Conservation (phyloP, 306 rosid genomes). For the Chamaecrista fasciculata region DNA sequence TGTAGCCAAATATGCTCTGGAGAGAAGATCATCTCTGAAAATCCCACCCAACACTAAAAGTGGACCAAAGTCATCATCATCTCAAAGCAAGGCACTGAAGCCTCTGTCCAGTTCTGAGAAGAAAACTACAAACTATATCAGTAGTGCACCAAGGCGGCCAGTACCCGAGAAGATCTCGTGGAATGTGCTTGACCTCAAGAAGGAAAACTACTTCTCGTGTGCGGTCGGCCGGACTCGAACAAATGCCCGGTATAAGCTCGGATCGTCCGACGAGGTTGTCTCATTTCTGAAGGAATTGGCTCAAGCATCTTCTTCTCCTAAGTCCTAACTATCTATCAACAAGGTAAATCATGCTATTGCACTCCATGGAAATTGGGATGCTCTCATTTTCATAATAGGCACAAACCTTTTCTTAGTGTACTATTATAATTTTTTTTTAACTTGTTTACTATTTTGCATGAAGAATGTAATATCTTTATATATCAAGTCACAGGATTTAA, state of each 20-base stretch:
- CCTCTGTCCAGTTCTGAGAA: conserved; percentile 44
- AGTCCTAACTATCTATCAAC: neutral
- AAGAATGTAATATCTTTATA: conserved; percentile 22
- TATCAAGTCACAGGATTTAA: neutral
- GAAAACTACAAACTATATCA: conserved; percentile 48
- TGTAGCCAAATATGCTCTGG: conserved; percentile 50
- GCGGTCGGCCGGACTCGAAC: conserved; percentile 78
- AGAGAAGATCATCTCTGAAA: conserved; percentile 55
- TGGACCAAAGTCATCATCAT: conserved; percentile 45
- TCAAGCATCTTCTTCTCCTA: conserved; percentile 26
- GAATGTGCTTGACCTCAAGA: conserved; percentile 91
- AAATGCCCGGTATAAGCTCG: conserved; percentile 71
- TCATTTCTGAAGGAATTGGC: conserved; percentile 63
- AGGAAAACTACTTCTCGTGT: conserved; percentile 91
- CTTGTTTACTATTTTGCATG: neutral
- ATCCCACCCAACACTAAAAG: conserved; percentile 39
- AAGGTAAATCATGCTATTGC: neutral
- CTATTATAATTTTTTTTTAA: neutral
- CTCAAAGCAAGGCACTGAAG: conserved; percentile 50
- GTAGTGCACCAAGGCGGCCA: conserved; percentile 38
- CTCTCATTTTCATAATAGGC: neutral
- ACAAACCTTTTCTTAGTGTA: neutral
- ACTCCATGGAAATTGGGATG: neutral
- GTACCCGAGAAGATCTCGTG: conserved; percentile 75
- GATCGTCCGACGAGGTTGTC: conserved; percentile 70